These are phyloP conservation scores for Lipomyces yamadae DNA, from an alignment of 805 yeast genomes.

Conservation along the genomic window DNA sequence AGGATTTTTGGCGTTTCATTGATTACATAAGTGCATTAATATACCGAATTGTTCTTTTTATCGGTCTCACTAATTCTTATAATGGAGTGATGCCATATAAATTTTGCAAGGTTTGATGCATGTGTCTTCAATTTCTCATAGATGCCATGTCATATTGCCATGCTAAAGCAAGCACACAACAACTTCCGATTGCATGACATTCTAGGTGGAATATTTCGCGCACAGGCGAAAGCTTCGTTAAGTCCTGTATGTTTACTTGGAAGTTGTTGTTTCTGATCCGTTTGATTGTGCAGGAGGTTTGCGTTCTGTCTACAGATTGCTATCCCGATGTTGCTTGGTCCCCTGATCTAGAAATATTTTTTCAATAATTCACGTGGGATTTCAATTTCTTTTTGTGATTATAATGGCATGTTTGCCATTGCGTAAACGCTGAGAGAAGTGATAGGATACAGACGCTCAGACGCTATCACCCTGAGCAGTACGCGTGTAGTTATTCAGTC, in stretches of 20 bases:
- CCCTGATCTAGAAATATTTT: slow-evolving; percentile 17
- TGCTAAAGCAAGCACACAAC: slow-evolving; percentile 23
- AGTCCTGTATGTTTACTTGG: not conserved
- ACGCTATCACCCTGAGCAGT: too few relatives aligned
- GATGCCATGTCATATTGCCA: slow-evolving; percentile 36
- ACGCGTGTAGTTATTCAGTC: too few relatives aligned
- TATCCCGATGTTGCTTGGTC: slow-evolving; percentile 9
- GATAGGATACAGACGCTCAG: too few relatives aligned
- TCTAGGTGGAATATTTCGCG: not conserved
- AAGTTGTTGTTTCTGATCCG: not conserved
- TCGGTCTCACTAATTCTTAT: not conserved
- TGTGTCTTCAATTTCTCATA: slow-evolving; percentile 16
- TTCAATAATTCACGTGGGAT: not conserved
- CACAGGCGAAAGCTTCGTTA: not conserved
- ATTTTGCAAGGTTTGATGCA: slow-evolving; percentile 36
- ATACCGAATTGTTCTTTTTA: not conserved
- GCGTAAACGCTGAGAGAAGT: too few relatives aligned
- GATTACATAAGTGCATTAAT: not conserved
- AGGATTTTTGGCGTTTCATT: slow-evolving; percentile 4
- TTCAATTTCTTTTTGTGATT: not conserved
- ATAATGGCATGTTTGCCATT: too few relatives aligned
- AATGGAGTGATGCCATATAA: not conserved
- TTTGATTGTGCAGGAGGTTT: slow-evolving; percentile 4
- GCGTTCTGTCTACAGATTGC: not conserved
- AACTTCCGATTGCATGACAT: not conserved